phyloP scores from a whole-genome alignment of 306 rosid species.

The Macrotyloma uniflorum region DNA sequence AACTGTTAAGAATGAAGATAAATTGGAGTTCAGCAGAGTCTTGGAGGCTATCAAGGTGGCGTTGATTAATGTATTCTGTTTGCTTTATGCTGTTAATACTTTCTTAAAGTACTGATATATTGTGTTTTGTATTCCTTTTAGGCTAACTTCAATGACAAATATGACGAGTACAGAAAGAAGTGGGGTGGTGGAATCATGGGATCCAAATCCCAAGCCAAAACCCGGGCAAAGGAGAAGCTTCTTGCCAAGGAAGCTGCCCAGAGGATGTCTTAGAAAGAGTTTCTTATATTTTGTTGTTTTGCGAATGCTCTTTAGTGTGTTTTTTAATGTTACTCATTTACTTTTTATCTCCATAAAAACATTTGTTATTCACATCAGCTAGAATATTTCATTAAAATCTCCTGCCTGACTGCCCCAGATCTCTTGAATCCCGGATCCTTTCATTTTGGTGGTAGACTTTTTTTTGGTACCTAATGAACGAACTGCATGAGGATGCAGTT shows the following conservation, averaged over 20 bases:
- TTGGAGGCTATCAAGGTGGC: slow-evolving; percentile 78
- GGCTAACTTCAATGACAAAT: slow-evolving; percentile 92
- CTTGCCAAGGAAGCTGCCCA: slow-evolving; percentile 86
- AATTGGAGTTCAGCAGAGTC: slow-evolving; percentile 75
- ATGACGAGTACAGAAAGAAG: slow-evolving; percentile 75
- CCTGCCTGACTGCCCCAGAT: background rate
- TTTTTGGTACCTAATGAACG: background rate
- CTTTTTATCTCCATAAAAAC: background rate
- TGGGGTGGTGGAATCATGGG: slow-evolving; percentile 96
- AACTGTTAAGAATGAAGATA: slow-evolving; percentile 81
- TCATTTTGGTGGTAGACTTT: background rate
- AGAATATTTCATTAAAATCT: background rate
- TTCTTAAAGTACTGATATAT: background rate
- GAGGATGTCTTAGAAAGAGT: slow-evolving; percentile 54
- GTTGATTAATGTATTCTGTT: background rate
- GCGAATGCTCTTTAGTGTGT: background rate
- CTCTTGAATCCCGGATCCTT: background rate
- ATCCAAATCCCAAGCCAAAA: slow-evolving; percentile 84
- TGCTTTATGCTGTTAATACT: background rate
- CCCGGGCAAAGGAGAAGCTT: slow-evolving; percentile 72
- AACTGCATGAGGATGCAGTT: background rate
- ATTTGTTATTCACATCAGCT: slow-evolving; percentile 21
- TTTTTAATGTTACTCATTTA: background rate
- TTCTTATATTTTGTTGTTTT: slow-evolving; percentile 16
- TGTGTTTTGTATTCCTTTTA: slow-evolving; percentile 15